Evolutionary conservation across 805 yeast species (phyloP).

Genomic region (Starmerella stellata): DNA sequence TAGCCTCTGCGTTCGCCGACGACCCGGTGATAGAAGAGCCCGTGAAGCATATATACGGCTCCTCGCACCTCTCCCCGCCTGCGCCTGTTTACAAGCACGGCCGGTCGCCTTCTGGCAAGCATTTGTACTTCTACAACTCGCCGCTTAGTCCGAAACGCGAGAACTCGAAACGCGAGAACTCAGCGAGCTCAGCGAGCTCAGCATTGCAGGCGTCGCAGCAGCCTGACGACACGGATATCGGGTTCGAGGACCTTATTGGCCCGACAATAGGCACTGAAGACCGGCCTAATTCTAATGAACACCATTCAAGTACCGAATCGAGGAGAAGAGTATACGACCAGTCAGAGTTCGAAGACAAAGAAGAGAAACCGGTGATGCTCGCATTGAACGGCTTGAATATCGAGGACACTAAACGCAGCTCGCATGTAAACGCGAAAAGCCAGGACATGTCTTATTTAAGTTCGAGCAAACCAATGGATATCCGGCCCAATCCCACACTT

Average conservation of each 20-base stretch:
- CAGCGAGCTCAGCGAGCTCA: background rate
- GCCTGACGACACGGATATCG: conserved; percentile 1
- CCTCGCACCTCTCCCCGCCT: no score
- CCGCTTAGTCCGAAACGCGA: conserved; percentile 13
- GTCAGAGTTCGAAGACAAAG: background rate
- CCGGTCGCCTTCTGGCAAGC: conserved; percentile 10
- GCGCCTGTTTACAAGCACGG: background rate
- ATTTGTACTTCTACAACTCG: conserved; percentile 14
- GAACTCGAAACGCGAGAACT: background rate
- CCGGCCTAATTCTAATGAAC: background rate
- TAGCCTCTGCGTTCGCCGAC: background rate
- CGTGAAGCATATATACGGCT: no score
- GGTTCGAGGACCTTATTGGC: conserved; percentile 8
- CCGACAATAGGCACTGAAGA: background rate
- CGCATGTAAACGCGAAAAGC: background rate
- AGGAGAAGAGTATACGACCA: background rate
- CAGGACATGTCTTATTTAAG: background rate
- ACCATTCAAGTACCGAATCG: background rate
- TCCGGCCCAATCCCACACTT: conserved; percentile 1
- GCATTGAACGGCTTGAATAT: background rate
- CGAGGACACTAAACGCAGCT: background rate
- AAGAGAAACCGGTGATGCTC: background rate
- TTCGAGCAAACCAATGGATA: conserved; percentile 10
- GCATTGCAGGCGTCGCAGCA: background rate
- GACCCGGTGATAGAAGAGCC: no score